Evolutionary conservation across 495 filamentous ascomycete species (phyloP).

Genomic region (Hypoxylon intermedium): DNA sequence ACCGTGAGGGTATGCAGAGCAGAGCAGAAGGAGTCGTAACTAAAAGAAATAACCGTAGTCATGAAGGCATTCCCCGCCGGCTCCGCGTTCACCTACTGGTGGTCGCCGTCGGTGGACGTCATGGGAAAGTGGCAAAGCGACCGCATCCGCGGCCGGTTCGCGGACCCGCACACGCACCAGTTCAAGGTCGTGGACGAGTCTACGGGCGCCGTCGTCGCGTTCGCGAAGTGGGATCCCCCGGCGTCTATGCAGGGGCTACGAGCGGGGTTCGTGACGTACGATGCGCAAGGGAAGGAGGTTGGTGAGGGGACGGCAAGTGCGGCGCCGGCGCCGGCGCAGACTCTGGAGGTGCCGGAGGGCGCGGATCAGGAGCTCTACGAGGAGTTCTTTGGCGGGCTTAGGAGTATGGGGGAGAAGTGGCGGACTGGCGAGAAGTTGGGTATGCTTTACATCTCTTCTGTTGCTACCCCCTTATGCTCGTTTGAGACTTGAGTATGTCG

Average conservation of each 20-base stretch:
- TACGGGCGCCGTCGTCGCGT: constrained; percentile 30
- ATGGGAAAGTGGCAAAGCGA: constrained; percentile 33
- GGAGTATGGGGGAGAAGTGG: constrained; percentile 34
- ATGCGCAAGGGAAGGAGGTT: constrained; percentile 12
- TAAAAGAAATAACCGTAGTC: too few species aligned
- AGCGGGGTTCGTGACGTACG: constrained; percentile 29
- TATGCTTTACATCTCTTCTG: constrained; percentile 10
- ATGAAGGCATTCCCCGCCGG: constrained; percentile 35
- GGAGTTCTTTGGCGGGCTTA: constrained; percentile 25
- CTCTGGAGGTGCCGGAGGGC: constrained; percentile 21
- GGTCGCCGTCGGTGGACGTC: constrained; percentile 14
- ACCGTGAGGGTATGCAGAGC: too few species aligned
- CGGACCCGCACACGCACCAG: constrained; percentile 26
- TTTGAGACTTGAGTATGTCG: too few species aligned
- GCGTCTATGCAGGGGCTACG: constrained; percentile 15
- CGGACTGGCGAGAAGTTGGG: constrained; percentile 31
- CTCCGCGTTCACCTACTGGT: constrained; percentile 39
- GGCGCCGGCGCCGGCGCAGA: background rate
- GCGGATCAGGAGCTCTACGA: constrained; percentile 21
- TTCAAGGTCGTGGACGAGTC: constrained; percentile 38
- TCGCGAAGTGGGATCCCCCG: constrained; percentile 38
- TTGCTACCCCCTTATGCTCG: background rate
- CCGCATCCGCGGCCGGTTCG: constrained; percentile 31
- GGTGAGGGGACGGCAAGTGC: background rate
- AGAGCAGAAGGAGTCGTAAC: too few species aligned